A percentile compares a stretch with the other conserved stretches of the same genome.
These are phyloP conservation scores for Excoecaria cochinchinensis DNA, from an alignment of 345 rosid genomes.

Conservation along the genomic window DNA sequence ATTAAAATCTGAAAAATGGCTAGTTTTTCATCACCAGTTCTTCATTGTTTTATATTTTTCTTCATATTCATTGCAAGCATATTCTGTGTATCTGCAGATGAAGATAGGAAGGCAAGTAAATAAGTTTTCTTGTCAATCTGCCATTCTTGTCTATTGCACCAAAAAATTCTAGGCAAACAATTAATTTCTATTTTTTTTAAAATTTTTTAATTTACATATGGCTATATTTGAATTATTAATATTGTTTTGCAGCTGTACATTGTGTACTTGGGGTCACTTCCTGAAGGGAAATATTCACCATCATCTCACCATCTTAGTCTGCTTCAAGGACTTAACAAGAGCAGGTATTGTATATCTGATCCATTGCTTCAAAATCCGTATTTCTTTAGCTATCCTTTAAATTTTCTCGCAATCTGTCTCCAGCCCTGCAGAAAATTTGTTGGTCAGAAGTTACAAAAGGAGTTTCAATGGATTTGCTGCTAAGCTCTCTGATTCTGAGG, in stretches of 20 bases:
- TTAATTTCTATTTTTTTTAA: too few species aligned
- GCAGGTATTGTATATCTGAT: not conserved
- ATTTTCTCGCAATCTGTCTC: not conserved
- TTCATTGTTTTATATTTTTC: not conserved
- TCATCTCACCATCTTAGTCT: conserved; percentile 1
- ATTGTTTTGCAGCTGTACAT: not conserved
- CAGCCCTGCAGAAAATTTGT: conserved; percentile 28
- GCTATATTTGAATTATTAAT: too few species aligned
- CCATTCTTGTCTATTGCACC: too few species aligned
- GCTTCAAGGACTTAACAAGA: not conserved
- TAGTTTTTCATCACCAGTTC: not conserved
- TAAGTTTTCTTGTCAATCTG: too few species aligned
- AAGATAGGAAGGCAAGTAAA: not conserved
- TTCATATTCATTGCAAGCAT: not conserved
- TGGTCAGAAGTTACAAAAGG: conserved; percentile 49
- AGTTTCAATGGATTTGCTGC: conserved; percentile 65
- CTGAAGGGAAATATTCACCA: not conserved
- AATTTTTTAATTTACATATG: too few species aligned
- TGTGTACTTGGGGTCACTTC: conserved; percentile 10
- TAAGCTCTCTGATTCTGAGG: conserved; percentile 41
- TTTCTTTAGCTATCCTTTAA: not conserved
- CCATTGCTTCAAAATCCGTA: not conserved
- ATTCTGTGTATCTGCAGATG: not conserved
- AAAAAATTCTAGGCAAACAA: too few species aligned
- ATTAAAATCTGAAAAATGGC: not conserved